Evolutionary conservation across 164 flowering plant genomes (phyloP), one percentile per base, ranked within the genome.

Genomic region (Vitis labrusca): DNA sequence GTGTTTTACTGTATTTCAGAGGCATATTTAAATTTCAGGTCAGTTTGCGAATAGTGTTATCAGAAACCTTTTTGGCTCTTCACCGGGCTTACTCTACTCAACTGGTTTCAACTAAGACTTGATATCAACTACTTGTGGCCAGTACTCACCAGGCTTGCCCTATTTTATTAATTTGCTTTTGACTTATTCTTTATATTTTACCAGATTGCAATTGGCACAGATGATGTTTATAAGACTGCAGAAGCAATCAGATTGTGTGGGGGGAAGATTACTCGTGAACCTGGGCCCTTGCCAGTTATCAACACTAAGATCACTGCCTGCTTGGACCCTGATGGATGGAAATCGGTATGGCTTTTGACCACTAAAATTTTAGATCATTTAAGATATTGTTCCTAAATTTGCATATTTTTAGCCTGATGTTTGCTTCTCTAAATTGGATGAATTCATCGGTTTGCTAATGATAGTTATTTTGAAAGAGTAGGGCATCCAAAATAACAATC

Each of bases 241-340:
- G 81, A 83, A 55, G 84, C 81, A 59, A 61, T 83, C 57, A 73
- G 70, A 70, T 66, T 64, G 2, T 64, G 11, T 63, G 84, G 83
- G 27, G 86, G 86, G 17, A 73, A 71, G 58, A 75, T 81, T 53
- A 67, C 57, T 23, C 76, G 66, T n/a, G 83, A 81, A 65, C 86
- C 86, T 64, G 86, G 86, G 32, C 86, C 84, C 1, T 48, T 81
- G 53, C 84, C 84, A 0, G 75, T 72, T n/a, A 70, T 83, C 65
- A 83, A 73, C 71, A 83, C 86, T 54, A 83, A 83, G 76, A 81
- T 83, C 10, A 79, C 81, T 12, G 80, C 81, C 49, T 81, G 83
- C 71, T 66, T 81, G 81, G 84, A 83, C 27, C 86, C 84, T 48
- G 86, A 83, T 77, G 86, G 83, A 54, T 83, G 86, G 84, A 83